These are phyloP conservation scores for sorghum (Sorghum bicolor) DNA, from an alignment of 176 grass and related monocot species.

Conservation along the genomic window DNA sequence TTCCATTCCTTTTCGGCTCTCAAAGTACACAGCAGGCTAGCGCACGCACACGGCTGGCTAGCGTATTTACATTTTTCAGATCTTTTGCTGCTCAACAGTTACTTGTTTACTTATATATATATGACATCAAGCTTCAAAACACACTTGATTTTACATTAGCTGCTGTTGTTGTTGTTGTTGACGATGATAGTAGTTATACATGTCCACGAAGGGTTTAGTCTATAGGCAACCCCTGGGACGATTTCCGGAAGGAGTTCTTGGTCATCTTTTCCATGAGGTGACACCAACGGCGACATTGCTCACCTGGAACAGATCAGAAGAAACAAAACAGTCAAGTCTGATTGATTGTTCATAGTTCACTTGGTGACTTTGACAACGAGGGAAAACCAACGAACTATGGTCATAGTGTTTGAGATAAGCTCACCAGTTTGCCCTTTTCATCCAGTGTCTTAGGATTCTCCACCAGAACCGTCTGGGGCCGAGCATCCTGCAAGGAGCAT, in stretches of 20 bases:
- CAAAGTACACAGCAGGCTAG: constrained; percentile 26
- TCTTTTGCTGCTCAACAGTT: constrained; percentile 31
- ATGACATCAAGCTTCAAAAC: constrained; percentile 55
- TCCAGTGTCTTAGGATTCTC: constrained; percentile 66
- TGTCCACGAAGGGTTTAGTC: constrained; percentile 29
- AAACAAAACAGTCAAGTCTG: constrained; percentile 16
- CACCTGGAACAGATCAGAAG: constrained; percentile 27
- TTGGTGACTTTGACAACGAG: background rate
- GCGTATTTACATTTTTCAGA: constrained; percentile 54
- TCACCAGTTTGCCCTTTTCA: constrained; percentile 51
- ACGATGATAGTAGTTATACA: constrained; percentile 12
- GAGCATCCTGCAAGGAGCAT: constrained; percentile 38
- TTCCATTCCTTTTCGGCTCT: constrained; percentile 44
- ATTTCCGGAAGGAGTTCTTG: background rate
- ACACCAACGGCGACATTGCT: constrained; percentile 53
- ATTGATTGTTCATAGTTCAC: constrained; percentile 3
- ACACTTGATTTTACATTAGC: constrained; percentile 45
- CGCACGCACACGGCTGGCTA: constrained; percentile 17
- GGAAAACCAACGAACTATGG: background rate
- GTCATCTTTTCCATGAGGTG: constrained; percentile 56
- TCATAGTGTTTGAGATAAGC: constrained; percentile 7
- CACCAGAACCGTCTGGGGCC: constrained; percentile 53
- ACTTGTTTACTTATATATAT: background rate
- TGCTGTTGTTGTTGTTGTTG: background rate
- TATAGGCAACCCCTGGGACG: constrained; percentile 31